Evolutionary conservation across 495 filamentous ascomycete species (phyloP).

Genomic region (Penicillium alfredii): DNA sequence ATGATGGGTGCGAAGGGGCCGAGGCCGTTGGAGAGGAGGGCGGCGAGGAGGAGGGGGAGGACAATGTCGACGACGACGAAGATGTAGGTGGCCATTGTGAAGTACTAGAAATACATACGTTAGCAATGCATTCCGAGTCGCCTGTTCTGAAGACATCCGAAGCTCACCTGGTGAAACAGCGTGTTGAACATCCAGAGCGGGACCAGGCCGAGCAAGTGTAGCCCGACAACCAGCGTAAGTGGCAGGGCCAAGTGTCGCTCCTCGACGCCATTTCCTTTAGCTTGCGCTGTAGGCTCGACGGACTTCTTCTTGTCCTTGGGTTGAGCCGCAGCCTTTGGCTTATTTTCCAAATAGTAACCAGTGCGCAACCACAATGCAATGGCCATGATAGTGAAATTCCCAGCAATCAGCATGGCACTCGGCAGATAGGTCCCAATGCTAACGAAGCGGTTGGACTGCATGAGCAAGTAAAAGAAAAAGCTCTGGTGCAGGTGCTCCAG

Average conservation of each 20-base stretch:
- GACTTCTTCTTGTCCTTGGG: slow-evolving; percentile 18
- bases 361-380: slow-evolving; percentile 88
- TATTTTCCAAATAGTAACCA: slow-evolving; percentile 45
- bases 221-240: slow-evolving; percentile 59
- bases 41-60: slow-evolving; percentile 50
- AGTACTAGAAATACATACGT: slow-evolving; percentile 40
- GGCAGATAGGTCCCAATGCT: slow-evolving; percentile 97
- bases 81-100: slow-evolving; percentile 42
- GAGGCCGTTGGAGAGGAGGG: slow-evolving; percentile 49
- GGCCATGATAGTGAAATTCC: slow-evolving; percentile 91
- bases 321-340: slow-evolving; percentile 6
- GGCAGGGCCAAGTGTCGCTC: slow-evolving; percentile 79
- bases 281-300: slow-evolving; percentile 15
- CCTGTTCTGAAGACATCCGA: too few relatives aligned
- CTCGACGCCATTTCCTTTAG: slow-evolving; percentile 23
- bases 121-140: too few relatives aligned
- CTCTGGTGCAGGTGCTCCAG: slow-evolving; percentile 96
- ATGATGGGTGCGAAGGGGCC: slow-evolving; percentile 46
- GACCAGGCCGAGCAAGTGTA: slow-evolving; percentile 73
- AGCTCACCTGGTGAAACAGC: slow-evolving; percentile 54
- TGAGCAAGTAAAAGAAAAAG: slow-evolving; percentile 97
- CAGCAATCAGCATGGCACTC: slow-evolving; percentile 91
- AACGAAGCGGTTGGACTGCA: slow-evolving; percentile 85
- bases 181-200: slow-evolving; percentile 88
- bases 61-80: slow-evolving; percentile 54